Percentiles rank a stretch among this genome's conserved stretches.
These are phyloP conservation scores for Pueraria montana DNA, from an alignment of 306 rosid species.

Conservation along the genomic window DNA sequence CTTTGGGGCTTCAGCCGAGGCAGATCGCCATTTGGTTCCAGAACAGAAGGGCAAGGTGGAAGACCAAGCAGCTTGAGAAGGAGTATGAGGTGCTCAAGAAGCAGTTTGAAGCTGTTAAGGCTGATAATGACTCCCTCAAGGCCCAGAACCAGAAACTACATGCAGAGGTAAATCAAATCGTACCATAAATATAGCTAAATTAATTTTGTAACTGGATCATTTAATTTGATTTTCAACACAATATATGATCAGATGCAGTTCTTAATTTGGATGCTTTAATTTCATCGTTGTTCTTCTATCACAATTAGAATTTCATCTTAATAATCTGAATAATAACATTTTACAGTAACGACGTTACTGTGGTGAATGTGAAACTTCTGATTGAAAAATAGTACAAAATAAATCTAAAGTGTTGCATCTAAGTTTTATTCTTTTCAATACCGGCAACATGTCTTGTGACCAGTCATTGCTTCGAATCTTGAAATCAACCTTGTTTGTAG, in stretches of 20 bases:
- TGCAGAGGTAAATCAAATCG: conserved; percentile 77
- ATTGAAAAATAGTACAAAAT: not conserved
- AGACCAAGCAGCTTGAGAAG: conserved; percentile 89
- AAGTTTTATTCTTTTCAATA: not conserved
- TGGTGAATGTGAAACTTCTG: not conserved
- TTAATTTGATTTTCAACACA: not conserved
- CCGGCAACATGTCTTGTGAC: not conserved
- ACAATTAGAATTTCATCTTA: not conserved
- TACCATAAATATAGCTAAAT: not conserved
- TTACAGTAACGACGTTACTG: not conserved
- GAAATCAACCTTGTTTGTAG: conserved; percentile 1
- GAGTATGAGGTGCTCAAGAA: conserved; percentile 84
- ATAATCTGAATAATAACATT: not conserved
- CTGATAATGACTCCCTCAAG: conserved; percentile 83
- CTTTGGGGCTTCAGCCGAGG: conserved; percentile 84
- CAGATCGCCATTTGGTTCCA: conserved; percentile 97
- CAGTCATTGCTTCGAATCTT: not conserved
- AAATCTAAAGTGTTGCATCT: not conserved
- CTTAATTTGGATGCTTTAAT: not conserved
- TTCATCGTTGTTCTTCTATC: not conserved
- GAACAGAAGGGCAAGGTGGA: conserved; percentile 96
- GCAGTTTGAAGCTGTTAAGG: conserved; percentile 81
- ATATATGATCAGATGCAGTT: not conserved
- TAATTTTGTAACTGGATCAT: not conserved
- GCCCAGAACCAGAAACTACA: conserved; percentile 79